Conservation (phyloP, 2,329 filamentous ascomycete genomes). For the Pezicula neosporulosa region DNA sequence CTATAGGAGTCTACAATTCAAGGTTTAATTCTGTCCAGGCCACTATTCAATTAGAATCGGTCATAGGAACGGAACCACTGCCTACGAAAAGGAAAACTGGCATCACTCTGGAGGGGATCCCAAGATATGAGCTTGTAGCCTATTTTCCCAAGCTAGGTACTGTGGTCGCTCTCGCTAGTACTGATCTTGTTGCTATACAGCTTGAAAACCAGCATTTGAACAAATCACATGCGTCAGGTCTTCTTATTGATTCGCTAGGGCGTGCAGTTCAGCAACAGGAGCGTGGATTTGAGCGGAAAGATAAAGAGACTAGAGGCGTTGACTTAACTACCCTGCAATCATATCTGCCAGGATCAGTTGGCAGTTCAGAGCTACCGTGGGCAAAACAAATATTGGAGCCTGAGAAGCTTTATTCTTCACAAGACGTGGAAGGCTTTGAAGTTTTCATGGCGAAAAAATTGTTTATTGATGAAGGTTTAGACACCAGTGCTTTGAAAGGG, state of each 20-base stretch:
- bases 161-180: conserved; percentile 60
- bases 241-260: conserved; percentile 72
- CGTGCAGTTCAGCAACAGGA: conserved; percentile 49
- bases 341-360: conserved; percentile 22
- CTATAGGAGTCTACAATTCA: conserved; percentile 64
- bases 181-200: conserved; percentile 65
- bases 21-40: conserved; percentile 55
- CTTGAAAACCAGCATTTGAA: conserved; percentile 59
- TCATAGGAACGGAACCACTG: conserved; percentile 10
- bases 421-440: conserved; percentile 37
- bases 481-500: conserved; percentile 14
- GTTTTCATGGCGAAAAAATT: conserved; percentile 30
- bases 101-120: conserved; percentile 9
- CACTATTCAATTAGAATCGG: conserved; percentile 29
- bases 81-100: conserved; percentile 21
- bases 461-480: conserved; percentile 25
- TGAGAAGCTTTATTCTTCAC: conserved; percentile 31
- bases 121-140: conserved; percentile 43
- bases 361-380: conserved; percentile 12
- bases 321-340: conserved; percentile 17
- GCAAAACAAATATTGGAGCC: conserved; percentile 18
- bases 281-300: conserved; percentile 11
- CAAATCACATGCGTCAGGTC: conserved; percentile 54
- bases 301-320: conserved; percentile 3
- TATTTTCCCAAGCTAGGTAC: conserved; percentile 66